These are phyloP conservation scores for Diaporthe ilicicola DNA, from an alignment of 2,329 filamentous ascomycete species.

Conservation along the genomic window DNA sequence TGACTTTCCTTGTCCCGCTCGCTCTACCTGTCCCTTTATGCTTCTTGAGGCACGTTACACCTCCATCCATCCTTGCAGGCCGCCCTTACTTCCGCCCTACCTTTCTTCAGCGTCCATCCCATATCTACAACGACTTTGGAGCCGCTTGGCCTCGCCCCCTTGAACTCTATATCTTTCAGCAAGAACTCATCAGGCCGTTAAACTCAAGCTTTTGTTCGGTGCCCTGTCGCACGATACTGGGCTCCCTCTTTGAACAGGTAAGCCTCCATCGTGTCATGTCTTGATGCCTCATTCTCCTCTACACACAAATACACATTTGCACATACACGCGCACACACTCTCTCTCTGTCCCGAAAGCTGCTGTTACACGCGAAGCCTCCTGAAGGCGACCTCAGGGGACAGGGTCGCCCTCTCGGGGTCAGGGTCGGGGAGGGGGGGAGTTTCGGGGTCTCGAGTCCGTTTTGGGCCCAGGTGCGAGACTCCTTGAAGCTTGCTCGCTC, in stretches of 20 bases:
- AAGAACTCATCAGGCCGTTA: neutral
- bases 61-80: constrained; percentile 7
- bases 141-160: constrained; percentile 5
- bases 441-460: neutral
- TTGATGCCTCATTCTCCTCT: neutral
- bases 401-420: neutral
- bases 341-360: neutral
- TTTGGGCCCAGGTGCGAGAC: neutral
- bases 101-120: neutral
- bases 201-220: constrained; percentile 3
- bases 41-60: neutral
- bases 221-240: neutral
- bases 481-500: neutral
- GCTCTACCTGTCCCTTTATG: neutral
- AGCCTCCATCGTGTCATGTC: neutral
- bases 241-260: constrained; percentile 16
- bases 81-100: neutral
- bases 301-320: neutral
- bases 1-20: neutral
- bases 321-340: neutral
- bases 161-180: constrained; percentile 9
- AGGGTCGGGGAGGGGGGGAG: neutral
- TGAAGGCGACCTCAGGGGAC: neutral
- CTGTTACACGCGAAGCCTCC: neutral
- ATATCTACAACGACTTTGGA: constrained; percentile 20